phyloP scores from a whole-genome alignment of 768 basidiomycete genomes.

The Amanita fuliginea region DNA sequence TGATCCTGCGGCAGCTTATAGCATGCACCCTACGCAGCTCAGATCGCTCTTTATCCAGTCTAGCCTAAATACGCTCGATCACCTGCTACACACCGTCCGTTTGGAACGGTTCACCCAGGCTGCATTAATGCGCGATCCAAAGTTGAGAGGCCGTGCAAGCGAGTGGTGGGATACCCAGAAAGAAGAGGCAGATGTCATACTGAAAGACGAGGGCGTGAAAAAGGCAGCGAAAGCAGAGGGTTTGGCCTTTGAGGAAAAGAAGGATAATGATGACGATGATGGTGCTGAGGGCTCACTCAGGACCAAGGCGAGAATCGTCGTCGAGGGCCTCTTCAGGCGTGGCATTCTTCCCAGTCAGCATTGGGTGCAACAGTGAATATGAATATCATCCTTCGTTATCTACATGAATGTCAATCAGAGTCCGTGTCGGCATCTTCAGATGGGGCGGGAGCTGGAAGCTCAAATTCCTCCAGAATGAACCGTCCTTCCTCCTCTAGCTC shows the following conservation, averaged over 20 bases:
- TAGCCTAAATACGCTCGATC: slow-evolving; percentile 22
- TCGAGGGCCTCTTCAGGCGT: slow-evolving; percentile 19
- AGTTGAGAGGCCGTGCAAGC: slow-evolving; percentile 31
- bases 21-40: slow-evolving; percentile 16
- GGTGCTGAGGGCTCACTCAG: slow-evolving; percentile 18
- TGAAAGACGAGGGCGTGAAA: slow-evolving; percentile 36
- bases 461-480: background rate
- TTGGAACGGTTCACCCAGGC: slow-evolving; percentile 46
- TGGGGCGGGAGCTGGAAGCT: background rate
- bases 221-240: slow-evolving; percentile 35
- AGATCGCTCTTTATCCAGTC: slow-evolving; percentile 14
- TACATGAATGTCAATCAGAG: background rate
- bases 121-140: slow-evolving; percentile 42
- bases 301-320: slow-evolving; percentile 21
- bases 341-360: slow-evolving; percentile 19
- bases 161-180: slow-evolving; percentile 51
- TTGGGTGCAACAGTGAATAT: slow-evolving; percentile 11
- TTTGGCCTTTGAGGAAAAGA: slow-evolving; percentile 21
- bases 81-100: slow-evolving; percentile 35
- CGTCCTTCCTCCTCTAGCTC: slow-evolving; percentile 3
- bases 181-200: slow-evolving; percentile 37
- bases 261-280: slow-evolving; percentile 1
- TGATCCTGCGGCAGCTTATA: slow-evolving; percentile 7
- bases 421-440: background rate
- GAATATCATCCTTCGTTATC: background rate